phyloP scores from a whole-genome alignment of 139 green algal species.

The Prasinococcaceae sp. region DNA sequence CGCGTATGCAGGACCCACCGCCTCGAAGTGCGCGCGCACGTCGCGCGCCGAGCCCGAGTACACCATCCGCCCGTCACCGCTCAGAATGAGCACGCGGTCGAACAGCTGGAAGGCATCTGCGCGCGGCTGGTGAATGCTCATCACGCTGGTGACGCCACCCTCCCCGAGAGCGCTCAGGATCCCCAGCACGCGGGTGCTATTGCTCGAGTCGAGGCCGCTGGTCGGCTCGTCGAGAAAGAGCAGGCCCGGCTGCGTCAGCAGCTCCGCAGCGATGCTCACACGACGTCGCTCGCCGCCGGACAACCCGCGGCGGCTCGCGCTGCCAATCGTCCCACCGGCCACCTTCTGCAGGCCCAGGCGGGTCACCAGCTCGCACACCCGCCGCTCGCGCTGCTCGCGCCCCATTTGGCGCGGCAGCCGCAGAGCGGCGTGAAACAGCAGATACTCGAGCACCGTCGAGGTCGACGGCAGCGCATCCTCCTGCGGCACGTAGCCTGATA shows the following conservation, averaged over 20 bases:
- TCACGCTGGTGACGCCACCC: constrained; percentile 60
- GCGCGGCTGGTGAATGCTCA: constrained; percentile 90
- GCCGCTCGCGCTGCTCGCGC: neutral
- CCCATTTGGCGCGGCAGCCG: constrained; percentile 23
- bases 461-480: constrained; percentile 5
- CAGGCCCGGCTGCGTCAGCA: constrained; percentile 52
- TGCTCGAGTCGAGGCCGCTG: constrained; percentile 43
- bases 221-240: constrained; percentile 81
- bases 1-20: too few species aligned
- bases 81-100: constrained; percentile 9
- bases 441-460: constrained; percentile 38
- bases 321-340: constrained; percentile 11
- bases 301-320: constrained; percentile 13
- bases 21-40: too few species aligned
- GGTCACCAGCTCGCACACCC: constrained; percentile 8
- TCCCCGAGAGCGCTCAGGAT: constrained; percentile 19
- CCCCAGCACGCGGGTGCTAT: constrained; percentile 41
- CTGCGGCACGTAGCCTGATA: constrained; percentile 10
- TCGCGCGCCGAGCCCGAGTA: too few species aligned
- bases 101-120: constrained; percentile 15
- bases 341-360: constrained; percentile 14
- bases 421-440: constrained; percentile 52
- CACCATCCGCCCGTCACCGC: constrained; percentile 3
- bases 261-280: constrained; percentile 53
- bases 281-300: constrained; percentile 49